phyloP scores from a whole-genome alignment of 2,329 filamentous ascomycete species.

The Colletotrichum kahawae region DNA sequence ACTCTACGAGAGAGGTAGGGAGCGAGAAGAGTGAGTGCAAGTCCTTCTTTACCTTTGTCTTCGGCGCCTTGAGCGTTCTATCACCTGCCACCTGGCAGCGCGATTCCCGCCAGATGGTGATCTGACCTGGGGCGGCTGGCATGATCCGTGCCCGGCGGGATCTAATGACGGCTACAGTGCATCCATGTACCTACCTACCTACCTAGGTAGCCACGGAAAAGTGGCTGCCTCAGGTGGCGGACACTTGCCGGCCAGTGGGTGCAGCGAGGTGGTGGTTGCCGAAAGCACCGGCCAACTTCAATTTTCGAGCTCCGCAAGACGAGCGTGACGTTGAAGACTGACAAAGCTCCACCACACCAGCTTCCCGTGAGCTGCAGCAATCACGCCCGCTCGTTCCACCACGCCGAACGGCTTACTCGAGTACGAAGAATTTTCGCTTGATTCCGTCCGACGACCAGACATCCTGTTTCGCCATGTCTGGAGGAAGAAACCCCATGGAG shows the following conservation, averaged over 20 bases:
- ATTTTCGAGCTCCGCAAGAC: conserved; percentile 19
- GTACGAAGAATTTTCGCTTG: background rate
- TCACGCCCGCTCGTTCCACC: background rate
- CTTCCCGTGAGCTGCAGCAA: conserved; percentile 2
- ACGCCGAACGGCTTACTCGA: background rate
- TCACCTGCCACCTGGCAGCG: background rate
- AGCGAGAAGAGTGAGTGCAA: background rate
- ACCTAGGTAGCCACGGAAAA: background rate
- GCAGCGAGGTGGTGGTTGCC: background rate
- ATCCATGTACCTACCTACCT: background rate
- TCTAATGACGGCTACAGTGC: background rate
- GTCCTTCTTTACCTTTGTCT: background rate
- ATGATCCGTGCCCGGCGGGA: background rate
- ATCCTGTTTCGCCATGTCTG: conserved; percentile 8
- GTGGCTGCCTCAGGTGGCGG: conserved; percentile 3
- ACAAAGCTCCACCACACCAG: conserved; percentile 17
- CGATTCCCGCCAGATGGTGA: background rate
- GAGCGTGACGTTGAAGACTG: conserved; percentile 20
- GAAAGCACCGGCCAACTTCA: conserved; percentile 15
- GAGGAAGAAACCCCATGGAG: conserved; percentile 44
- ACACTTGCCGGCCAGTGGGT: background rate
- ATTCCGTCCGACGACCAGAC: background rate
- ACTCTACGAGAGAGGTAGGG: background rate
- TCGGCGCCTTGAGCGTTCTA: background rate
- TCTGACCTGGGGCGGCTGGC: background rate